A percentile compares a stretch with the other conserved stretches of the same genome.
phyloP scores from a whole-genome alignment of 1,139 yeast genomes.

The Meyerozyma sp. region DNA sequence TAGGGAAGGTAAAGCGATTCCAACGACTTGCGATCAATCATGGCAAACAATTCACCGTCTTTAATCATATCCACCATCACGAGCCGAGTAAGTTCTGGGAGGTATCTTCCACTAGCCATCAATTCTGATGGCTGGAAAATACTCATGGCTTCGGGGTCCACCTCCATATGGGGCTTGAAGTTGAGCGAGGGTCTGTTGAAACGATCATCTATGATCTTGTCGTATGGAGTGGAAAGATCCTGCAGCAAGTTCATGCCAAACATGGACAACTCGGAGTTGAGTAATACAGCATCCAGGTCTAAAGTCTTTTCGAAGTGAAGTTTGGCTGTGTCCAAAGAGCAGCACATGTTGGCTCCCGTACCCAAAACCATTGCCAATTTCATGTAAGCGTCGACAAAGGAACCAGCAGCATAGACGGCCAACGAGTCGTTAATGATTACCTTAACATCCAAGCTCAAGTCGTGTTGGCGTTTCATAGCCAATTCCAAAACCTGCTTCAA shows the following conservation, averaged over 20 bases:
- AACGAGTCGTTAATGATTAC: slow-evolving; percentile 39
- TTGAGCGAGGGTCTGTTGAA: slow-evolving; percentile 6
- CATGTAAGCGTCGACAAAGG: slow-evolving; percentile 32
- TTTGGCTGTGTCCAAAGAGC: slow-evolving; percentile 22
- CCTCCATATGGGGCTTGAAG: slow-evolving; percentile 30
- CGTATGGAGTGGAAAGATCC: slow-evolving; percentile 32
- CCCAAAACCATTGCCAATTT: slow-evolving; percentile 43
- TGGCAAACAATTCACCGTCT: slow-evolving; percentile 24
- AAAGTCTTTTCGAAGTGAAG: slow-evolving; percentile 21
- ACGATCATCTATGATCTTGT: slow-evolving; percentile 29
- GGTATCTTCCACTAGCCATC: slow-evolving; percentile 33
- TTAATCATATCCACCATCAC: slow-evolving; percentile 31
- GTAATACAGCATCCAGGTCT: slow-evolving; percentile 18
- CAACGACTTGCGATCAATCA: slow-evolving; percentile 6
- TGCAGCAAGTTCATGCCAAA: slow-evolving; percentile 32
- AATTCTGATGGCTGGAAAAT: slow-evolving; percentile 37
- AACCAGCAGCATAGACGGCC: slow-evolving; percentile 45
- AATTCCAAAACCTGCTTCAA: slow-evolving; percentile 37
- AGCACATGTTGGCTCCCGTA: slow-evolving; percentile 42
- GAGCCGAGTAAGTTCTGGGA: slow-evolving; percentile 47
- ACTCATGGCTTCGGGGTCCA: slow-evolving; percentile 23
- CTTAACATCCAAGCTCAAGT: slow-evolving; percentile 25
- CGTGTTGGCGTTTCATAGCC: slow-evolving; percentile 18
- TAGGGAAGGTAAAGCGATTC: slow-evolving; percentile 12
- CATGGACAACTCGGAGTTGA: slow-evolving; percentile 37